A percentile compares a stretch with the other conserved stretches of the same genome.
These are phyloP conservation scores for Xylaria sp. DNA, from an alignment of 2,329 filamentous ascomycete species.

Conservation along the genomic window DNA sequence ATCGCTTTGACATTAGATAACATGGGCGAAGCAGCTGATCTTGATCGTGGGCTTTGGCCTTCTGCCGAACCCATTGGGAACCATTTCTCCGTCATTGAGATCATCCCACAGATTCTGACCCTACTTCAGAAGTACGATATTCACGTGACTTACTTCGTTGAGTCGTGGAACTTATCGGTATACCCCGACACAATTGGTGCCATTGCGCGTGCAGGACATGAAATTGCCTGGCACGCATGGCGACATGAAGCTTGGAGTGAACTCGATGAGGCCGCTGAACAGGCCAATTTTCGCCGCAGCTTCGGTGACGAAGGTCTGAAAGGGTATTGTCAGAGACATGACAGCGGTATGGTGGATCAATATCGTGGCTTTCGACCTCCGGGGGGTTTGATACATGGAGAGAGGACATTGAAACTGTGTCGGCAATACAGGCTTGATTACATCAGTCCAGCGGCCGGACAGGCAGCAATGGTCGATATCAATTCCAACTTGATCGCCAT, in stretches of 20 bases:
- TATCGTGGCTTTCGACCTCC: conserved; percentile 2
- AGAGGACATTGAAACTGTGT: not conserved
- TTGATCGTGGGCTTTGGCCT: not conserved
- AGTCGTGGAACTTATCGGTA: not conserved
- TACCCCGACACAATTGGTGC: not conserved
- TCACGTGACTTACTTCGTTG: not conserved
- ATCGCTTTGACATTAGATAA: not conserved
- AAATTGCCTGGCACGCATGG: not conserved
- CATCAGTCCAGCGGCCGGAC: not conserved
- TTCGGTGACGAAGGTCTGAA: not conserved
- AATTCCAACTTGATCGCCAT: not conserved
- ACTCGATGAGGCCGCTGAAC: not conserved
- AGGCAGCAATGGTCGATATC: not conserved
- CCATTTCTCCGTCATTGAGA: not conserved
- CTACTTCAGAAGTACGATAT: not conserved
- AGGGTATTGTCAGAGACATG: not conserved
- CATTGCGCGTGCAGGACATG: not conserved
- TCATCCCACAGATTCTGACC: not conserved
- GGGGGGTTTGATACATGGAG: not conserved
- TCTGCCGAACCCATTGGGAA: not conserved
- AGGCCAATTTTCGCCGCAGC: not conserved
- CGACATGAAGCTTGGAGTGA: not conserved
- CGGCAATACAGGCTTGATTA: not conserved
- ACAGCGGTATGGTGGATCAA: not conserved
- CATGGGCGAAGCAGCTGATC: conserved; percentile 1